Conservation (phyloP, 2,329 filamentous ascomycete species). For the Calycina herbarum region DNA sequence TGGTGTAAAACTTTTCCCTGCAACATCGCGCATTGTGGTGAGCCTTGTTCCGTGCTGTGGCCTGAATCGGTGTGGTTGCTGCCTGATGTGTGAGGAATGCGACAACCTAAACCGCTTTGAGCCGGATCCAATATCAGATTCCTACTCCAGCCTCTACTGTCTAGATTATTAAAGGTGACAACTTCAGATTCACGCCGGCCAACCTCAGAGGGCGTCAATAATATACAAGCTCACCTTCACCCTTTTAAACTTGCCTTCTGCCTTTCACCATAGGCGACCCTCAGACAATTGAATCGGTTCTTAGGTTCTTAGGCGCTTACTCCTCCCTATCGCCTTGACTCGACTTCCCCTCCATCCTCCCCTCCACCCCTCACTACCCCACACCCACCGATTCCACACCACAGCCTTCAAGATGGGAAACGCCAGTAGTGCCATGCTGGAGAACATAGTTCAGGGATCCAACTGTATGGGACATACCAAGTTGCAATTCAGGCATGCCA, state of each 20-base stretch:
- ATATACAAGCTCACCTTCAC: not conserved
- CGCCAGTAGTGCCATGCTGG: slow-evolving; percentile 73
- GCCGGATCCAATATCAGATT: not conserved
- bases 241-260: not conserved
- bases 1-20: slow-evolving; percentile 8
- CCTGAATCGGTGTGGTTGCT: not conserved
- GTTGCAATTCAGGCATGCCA: slow-evolving; percentile 4
- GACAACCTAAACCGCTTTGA: not conserved
- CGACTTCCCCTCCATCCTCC: slow-evolving; percentile 3
- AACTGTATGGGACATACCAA: slow-evolving; percentile 68
- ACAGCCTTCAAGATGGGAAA: slow-evolving; percentile 58
- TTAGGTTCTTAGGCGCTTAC: not conserved
- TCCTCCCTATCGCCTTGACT: not conserved
- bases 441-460: slow-evolving; percentile 93
- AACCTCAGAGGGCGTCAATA: not conserved
- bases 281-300: not conserved
- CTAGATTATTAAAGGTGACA: not conserved
- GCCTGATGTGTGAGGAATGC: not conserved
- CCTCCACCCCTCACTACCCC: slow-evolving; percentile 19
- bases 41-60: not conserved
- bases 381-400: slow-evolving; percentile 10
- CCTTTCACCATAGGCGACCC: not conserved
- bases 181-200: not conserved
- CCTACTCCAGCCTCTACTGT: not conserved
- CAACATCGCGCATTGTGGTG: slow-evolving; percentile 5